phyloP scores from a whole-genome alignment of 2,329 filamentous ascomycete genomes.

The Biscogniauxia marginata region DNA sequence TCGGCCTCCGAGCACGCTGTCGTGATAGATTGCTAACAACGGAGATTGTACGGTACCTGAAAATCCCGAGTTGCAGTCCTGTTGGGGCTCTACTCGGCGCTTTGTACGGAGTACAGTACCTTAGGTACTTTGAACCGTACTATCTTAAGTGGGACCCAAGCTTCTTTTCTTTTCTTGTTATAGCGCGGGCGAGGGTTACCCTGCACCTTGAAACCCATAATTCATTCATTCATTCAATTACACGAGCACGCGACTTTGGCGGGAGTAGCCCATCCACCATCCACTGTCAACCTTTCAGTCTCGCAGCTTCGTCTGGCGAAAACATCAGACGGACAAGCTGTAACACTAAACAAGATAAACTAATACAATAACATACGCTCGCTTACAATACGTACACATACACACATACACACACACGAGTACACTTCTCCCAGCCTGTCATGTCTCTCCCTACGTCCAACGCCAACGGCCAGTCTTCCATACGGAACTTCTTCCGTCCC shows the following conservation, averaged over 20 bases:
- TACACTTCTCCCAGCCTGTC: conserved; percentile 17
- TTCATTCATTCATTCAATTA: background rate
- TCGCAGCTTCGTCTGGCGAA: background rate
- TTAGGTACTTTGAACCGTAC: no score
- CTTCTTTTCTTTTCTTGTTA: background rate
- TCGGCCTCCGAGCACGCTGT: no score
- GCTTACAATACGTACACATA: no score
- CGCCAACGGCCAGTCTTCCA: conserved; percentile 49
- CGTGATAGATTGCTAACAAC: no score
- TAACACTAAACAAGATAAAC: no score
- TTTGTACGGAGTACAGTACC: no score
- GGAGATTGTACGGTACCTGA: background rate
- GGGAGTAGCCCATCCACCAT: background rate
- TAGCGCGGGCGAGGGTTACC: background rate
- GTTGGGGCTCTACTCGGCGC: no score
- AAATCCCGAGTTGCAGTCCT: background rate
- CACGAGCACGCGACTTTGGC: background rate
- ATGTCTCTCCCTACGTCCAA: conserved; percentile 38
- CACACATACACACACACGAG: background rate
- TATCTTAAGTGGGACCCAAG: background rate
- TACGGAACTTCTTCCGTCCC: conserved; percentile 62
- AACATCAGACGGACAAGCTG: no score
- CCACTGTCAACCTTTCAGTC: background rate
- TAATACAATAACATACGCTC: no score
- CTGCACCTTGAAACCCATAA: background rate